These are phyloP conservation scores for Magnusiomyces clavatus DNA, from an alignment of 1,139 yeast genomes.

Conservation along the genomic window DNA sequence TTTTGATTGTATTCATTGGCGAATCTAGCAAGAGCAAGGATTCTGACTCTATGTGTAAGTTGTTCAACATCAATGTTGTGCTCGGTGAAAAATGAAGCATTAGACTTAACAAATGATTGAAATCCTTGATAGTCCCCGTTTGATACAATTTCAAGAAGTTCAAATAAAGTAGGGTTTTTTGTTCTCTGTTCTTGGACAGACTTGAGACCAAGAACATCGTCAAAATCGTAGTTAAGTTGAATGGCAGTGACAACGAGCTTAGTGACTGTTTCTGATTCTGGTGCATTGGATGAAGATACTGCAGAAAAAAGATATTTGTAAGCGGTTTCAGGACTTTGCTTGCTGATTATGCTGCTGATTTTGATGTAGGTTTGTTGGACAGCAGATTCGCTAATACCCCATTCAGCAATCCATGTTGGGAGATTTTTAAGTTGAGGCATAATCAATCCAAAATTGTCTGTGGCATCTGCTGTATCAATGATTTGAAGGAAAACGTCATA, in stretches of 20 bases:
- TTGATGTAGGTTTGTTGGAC: constrained; percentile 26
- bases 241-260: constrained; percentile 27
- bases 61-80: constrained; percentile 21
- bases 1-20: constrained; percentile 22
- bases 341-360: constrained; percentile 24
- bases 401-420: constrained; percentile 34
- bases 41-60: constrained; percentile 25
- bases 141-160: constrained; percentile 28
- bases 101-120: constrained; percentile 15
- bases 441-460: constrained; percentile 30
- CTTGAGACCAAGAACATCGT: constrained; percentile 28
- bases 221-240: constrained; percentile 29
- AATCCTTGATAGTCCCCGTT: constrained; percentile 30
- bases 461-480: constrained; percentile 29
- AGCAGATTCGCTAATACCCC: constrained; percentile 28
- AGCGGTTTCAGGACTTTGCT: constrained; percentile 23
- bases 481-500: constrained; percentile 31
- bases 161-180: constrained; percentile 21
- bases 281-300: constrained; percentile 20
- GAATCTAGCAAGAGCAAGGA: constrained; percentile 24
- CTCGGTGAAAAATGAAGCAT: constrained; percentile 16
- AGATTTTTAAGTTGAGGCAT: constrained; percentile 34
- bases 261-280: constrained; percentile 21
- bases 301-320: constrained; percentile 28
- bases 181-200: constrained; percentile 26